Conservation (phyloP, 2,329 filamentous ascomycete genomes). For the Botryotinia convoluta region DNA sequence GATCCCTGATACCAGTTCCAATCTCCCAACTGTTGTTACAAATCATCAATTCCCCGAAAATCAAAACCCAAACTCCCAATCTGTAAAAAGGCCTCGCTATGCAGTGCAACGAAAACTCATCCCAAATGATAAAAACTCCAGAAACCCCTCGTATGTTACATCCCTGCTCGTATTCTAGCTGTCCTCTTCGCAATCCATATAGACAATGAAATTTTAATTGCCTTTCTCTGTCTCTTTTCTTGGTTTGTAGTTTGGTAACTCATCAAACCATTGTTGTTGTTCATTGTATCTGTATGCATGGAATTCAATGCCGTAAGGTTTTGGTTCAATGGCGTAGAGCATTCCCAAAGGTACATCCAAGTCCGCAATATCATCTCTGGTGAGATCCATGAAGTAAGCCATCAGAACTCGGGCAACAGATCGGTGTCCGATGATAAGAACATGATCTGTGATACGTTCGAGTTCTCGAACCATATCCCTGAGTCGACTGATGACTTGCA, state of each 20-base stretch:
- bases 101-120: constrained; percentile 10
- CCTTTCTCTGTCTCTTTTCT: constrained; percentile 47
- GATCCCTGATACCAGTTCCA: background rate
- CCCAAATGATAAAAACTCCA: background rate
- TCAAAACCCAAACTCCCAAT: constrained; percentile 9
- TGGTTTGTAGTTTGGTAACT: constrained; percentile 80
- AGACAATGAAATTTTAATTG: constrained; percentile 23
- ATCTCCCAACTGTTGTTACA: constrained; percentile 15
- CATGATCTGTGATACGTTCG: constrained; percentile 94
- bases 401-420: constrained; percentile 89
- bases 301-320: constrained; percentile 96
- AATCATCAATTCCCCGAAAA: background rate
- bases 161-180: background rate
- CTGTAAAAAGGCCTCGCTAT: constrained; percentile 9
- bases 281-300: constrained; percentile 92
- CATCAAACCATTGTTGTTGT: constrained; percentile 73
- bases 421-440: constrained; percentile 87
- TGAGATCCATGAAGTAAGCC: constrained; percentile 94
- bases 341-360: constrained; percentile 92
- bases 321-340: constrained; percentile 92
- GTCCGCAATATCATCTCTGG: constrained; percentile 86
- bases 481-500: constrained; percentile 94
- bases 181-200: background rate
- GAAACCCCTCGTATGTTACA: background rate
- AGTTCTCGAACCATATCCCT: constrained; percentile 95